phyloP scores from a whole-genome alignment of 179 eudicot genomes.

The Nepenthes alata region DNA sequence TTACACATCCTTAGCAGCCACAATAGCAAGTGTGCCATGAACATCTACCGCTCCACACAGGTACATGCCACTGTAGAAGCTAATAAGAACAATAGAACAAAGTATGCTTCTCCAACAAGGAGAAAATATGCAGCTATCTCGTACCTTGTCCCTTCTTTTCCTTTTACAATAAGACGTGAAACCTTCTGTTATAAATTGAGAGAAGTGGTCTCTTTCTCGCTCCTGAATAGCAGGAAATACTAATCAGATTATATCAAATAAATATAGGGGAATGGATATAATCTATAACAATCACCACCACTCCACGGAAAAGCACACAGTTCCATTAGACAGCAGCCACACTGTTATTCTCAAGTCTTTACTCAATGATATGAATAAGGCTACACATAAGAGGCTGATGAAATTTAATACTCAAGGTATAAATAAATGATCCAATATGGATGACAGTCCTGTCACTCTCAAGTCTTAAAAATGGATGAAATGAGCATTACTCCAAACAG shows the following conservation, averaged over 20 bases:
- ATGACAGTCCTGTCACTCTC: no score
- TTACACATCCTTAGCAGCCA: neutral
- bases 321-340: no score
- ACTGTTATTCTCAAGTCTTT: no score
- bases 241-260: neutral
- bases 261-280: neutral
- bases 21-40: no score
- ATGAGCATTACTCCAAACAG: neutral
- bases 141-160: conserved; percentile 90
- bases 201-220: conserved; percentile 90
- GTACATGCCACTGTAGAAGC: no score
- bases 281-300: neutral
- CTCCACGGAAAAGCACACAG: neutral
- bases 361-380: no score
- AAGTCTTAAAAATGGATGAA: neutral
- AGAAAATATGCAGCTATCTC: neutral
- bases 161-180: conserved; percentile 89
- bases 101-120: no score
- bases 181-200: conserved; percentile 95
- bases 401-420: no score
- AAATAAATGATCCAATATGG: no score
- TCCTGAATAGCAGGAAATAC: conserved; percentile 43
- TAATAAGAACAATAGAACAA: no score
- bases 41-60: no score
- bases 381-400: no score